A percentile compares a stretch with the other conserved stretches of the same genome.
These are phyloP conservation scores for Fraxinus albicans DNA, from an alignment of 305 asterid species.

Conservation along the genomic window DNA sequence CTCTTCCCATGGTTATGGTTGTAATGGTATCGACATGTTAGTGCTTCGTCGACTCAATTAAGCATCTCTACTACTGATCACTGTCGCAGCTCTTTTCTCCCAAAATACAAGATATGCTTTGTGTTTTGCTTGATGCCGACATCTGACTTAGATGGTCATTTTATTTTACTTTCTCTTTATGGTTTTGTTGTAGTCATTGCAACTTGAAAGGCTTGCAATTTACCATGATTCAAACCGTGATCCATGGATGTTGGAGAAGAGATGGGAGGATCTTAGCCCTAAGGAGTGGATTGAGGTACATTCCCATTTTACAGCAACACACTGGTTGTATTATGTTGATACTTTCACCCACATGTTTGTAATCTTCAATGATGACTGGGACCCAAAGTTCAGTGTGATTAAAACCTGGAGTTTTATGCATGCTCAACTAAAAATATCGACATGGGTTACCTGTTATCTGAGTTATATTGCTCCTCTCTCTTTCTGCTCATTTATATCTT, in stretches of 20 bases:
- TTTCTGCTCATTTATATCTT: slow-evolving; percentile 16
- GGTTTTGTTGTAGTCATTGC: slow-evolving; percentile 65
- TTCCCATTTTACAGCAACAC: slow-evolving; percentile 27
- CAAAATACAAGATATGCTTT: slow-evolving; percentile 8
- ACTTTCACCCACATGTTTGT: neutral
- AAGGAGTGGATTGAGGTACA: slow-evolving; percentile 93
- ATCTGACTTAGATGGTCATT: slow-evolving; percentile 22
- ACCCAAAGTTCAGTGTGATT: neutral
- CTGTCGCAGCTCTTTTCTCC: neutral
- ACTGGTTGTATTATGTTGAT: slow-evolving; percentile 15
- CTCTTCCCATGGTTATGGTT: neutral
- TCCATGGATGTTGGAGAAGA: slow-evolving; percentile 87
- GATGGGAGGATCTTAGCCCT: slow-evolving; percentile 97
- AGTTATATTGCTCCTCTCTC: slow-evolving; percentile 18
- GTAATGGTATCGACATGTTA: neutral
- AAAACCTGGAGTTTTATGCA: neutral
- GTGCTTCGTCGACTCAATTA: neutral
- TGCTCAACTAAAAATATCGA: neutral
- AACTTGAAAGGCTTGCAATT: slow-evolving; percentile 96
- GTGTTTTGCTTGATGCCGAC: slow-evolving; percentile 20
- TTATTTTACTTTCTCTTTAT: slow-evolving; percentile 16
- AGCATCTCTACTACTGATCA: neutral
- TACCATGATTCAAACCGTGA: slow-evolving; percentile 87
- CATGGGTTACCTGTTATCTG: slow-evolving; percentile 6
- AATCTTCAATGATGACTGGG: neutral